Evolutionary conservation across 1,284 basidiomycete species (phyloP).

Genomic region (Sanghuangporus baumii): DNA sequence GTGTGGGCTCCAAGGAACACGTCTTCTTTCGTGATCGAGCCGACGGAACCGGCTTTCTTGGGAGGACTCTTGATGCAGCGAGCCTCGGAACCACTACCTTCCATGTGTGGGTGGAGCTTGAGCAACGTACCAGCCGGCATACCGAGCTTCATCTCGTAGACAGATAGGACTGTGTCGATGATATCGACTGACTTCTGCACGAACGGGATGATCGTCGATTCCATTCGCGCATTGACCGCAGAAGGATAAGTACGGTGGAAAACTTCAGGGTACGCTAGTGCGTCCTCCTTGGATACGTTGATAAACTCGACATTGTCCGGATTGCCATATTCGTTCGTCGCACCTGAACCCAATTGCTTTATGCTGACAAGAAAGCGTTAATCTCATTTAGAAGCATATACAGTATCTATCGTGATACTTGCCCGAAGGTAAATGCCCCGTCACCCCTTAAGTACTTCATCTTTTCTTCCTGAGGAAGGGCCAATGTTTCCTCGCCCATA

Average conservation of each 20-base stretch:
- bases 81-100: constrained; percentile 54
- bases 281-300: constrained; percentile 65
- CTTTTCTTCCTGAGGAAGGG: constrained; percentile 55
- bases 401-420: constrained; percentile 13
- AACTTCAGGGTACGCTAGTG: constrained; percentile 46
- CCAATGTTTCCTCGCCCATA: constrained; percentile 52
- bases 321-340: constrained; percentile 55
- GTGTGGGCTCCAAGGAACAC: constrained; percentile 49
- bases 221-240: constrained; percentile 46
- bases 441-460: constrained; percentile 64
- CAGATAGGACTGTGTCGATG: constrained; percentile 45
- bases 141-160: constrained; percentile 53
- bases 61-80: constrained; percentile 51
- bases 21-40: constrained; percentile 1
- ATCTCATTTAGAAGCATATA: neutral
- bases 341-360: constrained; percentile 60
- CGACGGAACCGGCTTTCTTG: constrained; percentile 17
- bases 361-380: constrained; percentile 32
- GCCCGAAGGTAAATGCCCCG: constrained; percentile 57
- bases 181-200: constrained; percentile 51
- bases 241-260: constrained; percentile 50
- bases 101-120: constrained; percentile 39
- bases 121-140: constrained; percentile 46
- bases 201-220: constrained; percentile 46
- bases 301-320: constrained; percentile 59